These are phyloP conservation scores for Schizochytrium sp. DNA, from an alignment of 108 stramenopile species.

Conservation along the genomic window DNA sequence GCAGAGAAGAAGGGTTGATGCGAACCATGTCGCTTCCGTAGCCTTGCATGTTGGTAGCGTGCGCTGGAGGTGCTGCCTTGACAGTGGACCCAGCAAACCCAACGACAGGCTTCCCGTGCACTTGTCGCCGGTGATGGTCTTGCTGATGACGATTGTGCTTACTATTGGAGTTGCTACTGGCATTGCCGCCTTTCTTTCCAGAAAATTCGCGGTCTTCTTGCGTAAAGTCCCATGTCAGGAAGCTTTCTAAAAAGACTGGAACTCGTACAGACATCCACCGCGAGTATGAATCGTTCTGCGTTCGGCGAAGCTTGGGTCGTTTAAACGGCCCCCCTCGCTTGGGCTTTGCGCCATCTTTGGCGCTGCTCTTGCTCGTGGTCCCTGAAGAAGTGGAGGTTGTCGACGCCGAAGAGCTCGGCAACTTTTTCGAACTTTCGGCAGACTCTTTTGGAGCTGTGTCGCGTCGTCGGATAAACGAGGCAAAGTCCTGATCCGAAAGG, in stretches of 20 bases:
- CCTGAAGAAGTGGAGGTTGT: too few relatives aligned
- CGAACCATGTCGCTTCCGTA: background rate
- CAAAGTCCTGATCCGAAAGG: too few relatives aligned
- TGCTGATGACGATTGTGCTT: background rate
- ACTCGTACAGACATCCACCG: background rate
- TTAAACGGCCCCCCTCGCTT: background rate
- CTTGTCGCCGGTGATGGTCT: background rate
- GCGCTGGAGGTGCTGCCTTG: background rate
- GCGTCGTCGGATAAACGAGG: too few relatives aligned
- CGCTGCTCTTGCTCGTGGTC: too few relatives aligned
- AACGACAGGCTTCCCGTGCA: background rate
- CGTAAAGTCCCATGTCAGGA: background rate
- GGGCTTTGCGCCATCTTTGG: too few relatives aligned
- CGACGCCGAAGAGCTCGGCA: too few relatives aligned
- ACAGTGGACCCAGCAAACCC: background rate
- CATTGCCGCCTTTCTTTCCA: too few relatives aligned
- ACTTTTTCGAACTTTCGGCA: too few relatives aligned
- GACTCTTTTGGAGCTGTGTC: too few relatives aligned
- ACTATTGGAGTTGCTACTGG: background rate
- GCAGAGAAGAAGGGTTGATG: background rate
- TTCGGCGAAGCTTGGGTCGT: background rate
- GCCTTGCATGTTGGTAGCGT: background rate
- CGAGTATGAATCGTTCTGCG: background rate
- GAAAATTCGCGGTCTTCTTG: background rate
- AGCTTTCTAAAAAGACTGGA: background rate